Conservation (phyloP, 2,329 filamentous ascomycete species). For the Alternaria brassicae region DNA sequence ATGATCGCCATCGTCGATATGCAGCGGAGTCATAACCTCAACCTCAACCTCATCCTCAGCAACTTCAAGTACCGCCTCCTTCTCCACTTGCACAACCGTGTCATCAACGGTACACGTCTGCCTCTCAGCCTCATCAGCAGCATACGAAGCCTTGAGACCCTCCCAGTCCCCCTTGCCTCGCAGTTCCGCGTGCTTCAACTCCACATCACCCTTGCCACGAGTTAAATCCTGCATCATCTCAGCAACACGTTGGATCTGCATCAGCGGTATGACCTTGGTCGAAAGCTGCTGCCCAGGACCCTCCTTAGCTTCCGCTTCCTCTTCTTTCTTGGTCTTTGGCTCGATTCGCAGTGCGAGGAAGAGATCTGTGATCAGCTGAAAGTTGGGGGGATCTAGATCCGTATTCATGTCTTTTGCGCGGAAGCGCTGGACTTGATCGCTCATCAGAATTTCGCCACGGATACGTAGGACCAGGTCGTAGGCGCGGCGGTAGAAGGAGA, state of each 20-base stretch:
- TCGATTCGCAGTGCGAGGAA: constrained; percentile 15
- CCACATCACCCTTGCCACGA: constrained; percentile 9
- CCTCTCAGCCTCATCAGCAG: not conserved
- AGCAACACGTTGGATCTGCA: constrained; percentile 7
- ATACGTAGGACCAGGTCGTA: constrained; percentile 17
- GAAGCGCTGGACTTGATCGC: constrained; percentile 6
- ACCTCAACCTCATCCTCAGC: not conserved
- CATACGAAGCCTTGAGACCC: constrained; percentile 9
- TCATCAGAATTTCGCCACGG: constrained; percentile 17
- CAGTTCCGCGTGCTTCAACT: constrained; percentile 12
- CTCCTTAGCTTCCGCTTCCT: not conserved
- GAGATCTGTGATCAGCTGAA: constrained; percentile 13
- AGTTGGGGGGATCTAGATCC: constrained; percentile 10
- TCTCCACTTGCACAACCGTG: not conserved
- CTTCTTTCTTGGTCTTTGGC: constrained; percentile 11
- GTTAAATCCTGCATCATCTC: constrained; percentile 20
- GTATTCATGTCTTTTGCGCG: constrained; percentile 4
- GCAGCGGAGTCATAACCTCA: not conserved
- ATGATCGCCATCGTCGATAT: not conserved
- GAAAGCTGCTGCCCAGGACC: constrained; percentile 13
- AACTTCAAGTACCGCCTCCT: not conserved
- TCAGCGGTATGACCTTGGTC: not conserved
- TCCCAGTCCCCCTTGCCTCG: constrained; percentile 1
- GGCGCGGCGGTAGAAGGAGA: constrained; percentile 26
- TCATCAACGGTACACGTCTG: not conserved